Evolutionary conservation across 1,284 basidiomycete species (phyloP).

Genomic region (Fomitopsis palustris): DNA sequence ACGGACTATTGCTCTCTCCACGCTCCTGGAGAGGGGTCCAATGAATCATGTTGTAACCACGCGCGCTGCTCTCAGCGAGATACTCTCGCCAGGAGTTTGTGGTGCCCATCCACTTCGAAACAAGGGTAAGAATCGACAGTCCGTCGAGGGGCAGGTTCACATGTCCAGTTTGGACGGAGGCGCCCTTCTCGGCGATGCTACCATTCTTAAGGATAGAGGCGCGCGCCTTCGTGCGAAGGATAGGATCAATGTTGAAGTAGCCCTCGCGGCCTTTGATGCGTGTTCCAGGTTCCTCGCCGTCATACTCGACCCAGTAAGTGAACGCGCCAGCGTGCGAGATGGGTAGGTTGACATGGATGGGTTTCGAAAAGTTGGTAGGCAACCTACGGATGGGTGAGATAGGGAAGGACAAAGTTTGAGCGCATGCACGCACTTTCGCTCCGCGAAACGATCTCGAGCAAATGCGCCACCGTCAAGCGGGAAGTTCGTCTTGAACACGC

Average conservation of each 20-base stretch:
- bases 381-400: slow-evolving; percentile 43
- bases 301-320: slow-evolving; percentile 91
- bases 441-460: slow-evolving; percentile 70
- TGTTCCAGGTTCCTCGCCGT: slow-evolving; percentile 50
- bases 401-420: neutral
- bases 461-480: slow-evolving; percentile 89
- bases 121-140: slow-evolving; percentile 80
- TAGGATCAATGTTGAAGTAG: slow-evolving; percentile 94
- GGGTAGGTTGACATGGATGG: slow-evolving; percentile 88
- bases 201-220: slow-evolving; percentile 63
- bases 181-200: slow-evolving; percentile 46
- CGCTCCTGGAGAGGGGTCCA: slow-evolving; percentile 91
- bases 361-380: slow-evolving; percentile 79
- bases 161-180: slow-evolving; percentile 42
- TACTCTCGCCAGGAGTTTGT: slow-evolving; percentile 72
- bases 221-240: slow-evolving; percentile 72
- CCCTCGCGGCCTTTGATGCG: slow-evolving; percentile 81
- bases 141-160: slow-evolving; percentile 81
- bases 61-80: slow-evolving; percentile 77
- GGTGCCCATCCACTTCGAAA: slow-evolving; percentile 97
- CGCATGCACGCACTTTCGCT: slow-evolving; percentile 77
- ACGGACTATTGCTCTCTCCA: slow-evolving; percentile 86
- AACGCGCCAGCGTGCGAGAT: slow-evolving; percentile 95
- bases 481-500: slow-evolving; percentile 91
- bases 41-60: slow-evolving; percentile 96